phyloP scores from a whole-genome alignment of 2,329 filamentous ascomycete genomes.

The Xylariales sp. region DNA sequence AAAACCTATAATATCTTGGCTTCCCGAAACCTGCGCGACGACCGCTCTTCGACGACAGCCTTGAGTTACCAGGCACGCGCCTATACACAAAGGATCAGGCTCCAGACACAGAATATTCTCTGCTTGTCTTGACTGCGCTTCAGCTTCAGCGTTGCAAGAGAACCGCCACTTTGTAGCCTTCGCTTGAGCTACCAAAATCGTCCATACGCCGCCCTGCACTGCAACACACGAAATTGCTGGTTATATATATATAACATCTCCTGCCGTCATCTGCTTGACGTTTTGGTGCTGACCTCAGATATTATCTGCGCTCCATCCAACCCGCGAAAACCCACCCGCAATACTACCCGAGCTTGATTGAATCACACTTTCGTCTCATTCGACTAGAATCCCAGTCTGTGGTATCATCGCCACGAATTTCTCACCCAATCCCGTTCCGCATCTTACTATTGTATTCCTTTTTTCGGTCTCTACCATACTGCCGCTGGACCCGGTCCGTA shows the following conservation, averaged over 20 bases:
- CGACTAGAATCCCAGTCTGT: conserved; percentile 46
- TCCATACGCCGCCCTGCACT: conserved; percentile 34
- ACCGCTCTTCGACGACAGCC: conserved; percentile 38
- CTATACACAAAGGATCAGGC: conserved; percentile 25
- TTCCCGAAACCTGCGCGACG: conserved; percentile 50
- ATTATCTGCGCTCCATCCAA: conserved; percentile 46
- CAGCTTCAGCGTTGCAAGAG: conserved; percentile 32
- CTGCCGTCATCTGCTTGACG: conserved; percentile 48
- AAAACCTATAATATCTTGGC: conserved; percentile 47
- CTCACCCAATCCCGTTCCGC: conserved; percentile 47
- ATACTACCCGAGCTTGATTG: conserved; percentile 39
- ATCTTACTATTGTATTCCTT: conserved; percentile 37
- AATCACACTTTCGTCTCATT: conserved; percentile 43
- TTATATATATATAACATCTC: conserved; percentile 44
- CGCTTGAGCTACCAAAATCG: conserved; percentile 40
- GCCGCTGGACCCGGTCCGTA: conserved; percentile 46
- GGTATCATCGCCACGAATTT: conserved; percentile 47
- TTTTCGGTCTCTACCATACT: conserved; percentile 45
- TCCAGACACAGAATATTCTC: conserved; percentile 41
- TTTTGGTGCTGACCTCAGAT: conserved; percentile 52
- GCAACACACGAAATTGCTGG: conserved; percentile 39
- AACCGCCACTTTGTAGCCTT: conserved; percentile 41
- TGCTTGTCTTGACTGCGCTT: conserved; percentile 46
- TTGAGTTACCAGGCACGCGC: conserved; percentile 31
- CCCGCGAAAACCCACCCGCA: conserved; percentile 35